Base-by-base conservation (phyloP, 257 asterid genomes). In the Craterostigma plantagineum region DNA sequence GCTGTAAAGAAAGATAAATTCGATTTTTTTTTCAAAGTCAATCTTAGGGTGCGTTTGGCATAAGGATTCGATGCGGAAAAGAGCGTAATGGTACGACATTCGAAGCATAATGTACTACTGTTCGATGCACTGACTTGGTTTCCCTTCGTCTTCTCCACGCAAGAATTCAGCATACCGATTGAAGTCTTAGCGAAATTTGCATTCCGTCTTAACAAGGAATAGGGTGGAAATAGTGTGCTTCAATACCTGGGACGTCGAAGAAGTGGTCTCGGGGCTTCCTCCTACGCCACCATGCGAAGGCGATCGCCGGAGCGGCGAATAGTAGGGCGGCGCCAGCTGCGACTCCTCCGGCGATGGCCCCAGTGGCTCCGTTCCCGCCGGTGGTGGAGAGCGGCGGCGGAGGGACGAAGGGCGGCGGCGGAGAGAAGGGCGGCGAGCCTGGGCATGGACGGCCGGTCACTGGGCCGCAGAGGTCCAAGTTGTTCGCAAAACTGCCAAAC, bases 391-490 rank as follows among this genome's bases (percentile, higher is more conserved):
- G 55, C 38, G 95, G 92, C 41, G 95, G 80, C 5, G 85, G 95
- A 36, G 91, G 93, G 35, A 86, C 65, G 68, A 86, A 86, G 6
- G 97, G 97, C 63, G 95, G 97, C 1, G 97, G 97, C 46, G 97
- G 97, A 58, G 97, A 86, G 61, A 86, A 86, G 39, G 97, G 97
- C 53, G 97, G 97, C 47, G 97, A 82, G 55, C 97, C 97, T 4
- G 97, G 97, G 70, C 97, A 86, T 36, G 97, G 97, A 14, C 67
- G 75, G 49, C 97, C 95, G 36, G 97, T 86, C 52, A 86, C 97
- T 4, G 95, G 85, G 50, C 97, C 97, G 11, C 97, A 86, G 9
- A 86, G 77, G 50, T 73, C 81, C 73, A 81, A 64, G 59, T 86
- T 86, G 70, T 86, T 86, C 10, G 97, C 93, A 64, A 86, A 86